A percentile compares a stretch with the other conserved stretches of the same genome.
Evolutionary conservation across 441 rosid species (phyloP).

Genomic region (Populus tomentosa): DNA sequence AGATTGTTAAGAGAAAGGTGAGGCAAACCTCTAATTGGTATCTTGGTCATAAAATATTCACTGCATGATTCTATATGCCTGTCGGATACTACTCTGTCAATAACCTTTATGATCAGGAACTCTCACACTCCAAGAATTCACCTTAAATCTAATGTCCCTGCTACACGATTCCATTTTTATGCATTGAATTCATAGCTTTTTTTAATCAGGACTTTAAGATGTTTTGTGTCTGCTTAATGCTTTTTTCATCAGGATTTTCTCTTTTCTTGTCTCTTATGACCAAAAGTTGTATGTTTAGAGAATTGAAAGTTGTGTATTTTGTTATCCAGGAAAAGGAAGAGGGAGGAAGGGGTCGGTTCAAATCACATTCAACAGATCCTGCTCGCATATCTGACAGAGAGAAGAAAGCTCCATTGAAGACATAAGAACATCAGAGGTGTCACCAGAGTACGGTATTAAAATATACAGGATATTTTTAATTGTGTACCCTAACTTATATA

Average conservation of each 20-base stretch:
- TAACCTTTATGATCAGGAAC: not conserved
- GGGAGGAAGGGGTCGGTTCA: conserved; percentile 87
- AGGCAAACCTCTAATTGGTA: not conserved
- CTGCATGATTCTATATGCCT: not conserved
- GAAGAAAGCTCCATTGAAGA: conserved; percentile 97
- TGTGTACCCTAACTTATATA: no score
- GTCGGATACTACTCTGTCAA: not conserved
- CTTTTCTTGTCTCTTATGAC: not conserved
- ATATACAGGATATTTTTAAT: no score
- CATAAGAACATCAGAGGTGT: conserved; percentile 26
- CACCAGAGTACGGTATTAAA: not conserved
- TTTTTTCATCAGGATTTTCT: not conserved
- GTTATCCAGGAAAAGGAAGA: conserved; percentile 76
- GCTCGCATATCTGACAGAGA: conserved; percentile 90
- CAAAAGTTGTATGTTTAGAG: not conserved
- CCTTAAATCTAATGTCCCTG: not conserved
- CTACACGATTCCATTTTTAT: not conserved
- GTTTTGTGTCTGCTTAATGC: not conserved
- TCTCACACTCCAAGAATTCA: not conserved
- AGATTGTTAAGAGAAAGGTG: conserved; percentile 98
- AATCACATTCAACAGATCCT: conserved; percentile 83
- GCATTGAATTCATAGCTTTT: not conserved
- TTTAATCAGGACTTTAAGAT: not conserved
- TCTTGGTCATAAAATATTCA: not conserved
- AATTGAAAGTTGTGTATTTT: not conserved